Percentiles rank a stretch among this genome's conserved stretches.
Conservation (phyloP, 75 land plant genomes). For the Sequoiadendron giganteum region DNA sequence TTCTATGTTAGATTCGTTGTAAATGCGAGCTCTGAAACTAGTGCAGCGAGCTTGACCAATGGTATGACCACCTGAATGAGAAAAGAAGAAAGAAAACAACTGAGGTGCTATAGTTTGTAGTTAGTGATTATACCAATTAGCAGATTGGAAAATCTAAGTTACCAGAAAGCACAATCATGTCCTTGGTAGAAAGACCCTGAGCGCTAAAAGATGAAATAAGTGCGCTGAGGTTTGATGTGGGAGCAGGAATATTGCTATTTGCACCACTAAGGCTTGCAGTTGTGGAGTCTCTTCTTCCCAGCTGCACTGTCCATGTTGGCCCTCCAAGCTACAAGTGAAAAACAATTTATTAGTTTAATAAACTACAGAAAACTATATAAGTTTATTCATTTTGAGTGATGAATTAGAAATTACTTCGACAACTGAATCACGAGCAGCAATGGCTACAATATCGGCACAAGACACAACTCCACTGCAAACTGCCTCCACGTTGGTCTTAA, state of each 20-base stretch:
- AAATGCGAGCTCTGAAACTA: constrained; percentile 26
- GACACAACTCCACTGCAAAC: no score
- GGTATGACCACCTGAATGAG: constrained; percentile 60
- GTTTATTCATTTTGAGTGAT: no score
- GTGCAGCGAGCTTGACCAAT: constrained; percentile 49
- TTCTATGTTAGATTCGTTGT: constrained; percentile 46
- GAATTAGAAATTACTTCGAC: no score
- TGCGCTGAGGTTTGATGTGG: not conserved
- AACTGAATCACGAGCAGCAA: no score
- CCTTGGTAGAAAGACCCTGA: constrained; percentile 15
- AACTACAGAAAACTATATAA: no score
- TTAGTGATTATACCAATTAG: no score
- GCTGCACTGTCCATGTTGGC: not conserved
- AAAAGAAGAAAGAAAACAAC: no score
- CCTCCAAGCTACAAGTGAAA: not conserved
- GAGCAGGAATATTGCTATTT: not conserved
- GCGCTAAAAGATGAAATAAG: not conserved
- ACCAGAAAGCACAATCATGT: constrained; percentile 31
- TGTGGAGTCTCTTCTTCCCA: not conserved
- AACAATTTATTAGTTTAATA: not conserved
- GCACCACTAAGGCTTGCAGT: not conserved
- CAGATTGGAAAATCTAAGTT: not conserved
- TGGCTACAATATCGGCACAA: no score
- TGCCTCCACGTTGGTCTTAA: no score
- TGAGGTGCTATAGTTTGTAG: no score